A percentile compares a stretch with the other conserved stretches of the same genome.
Conservation (phyloP, 208 protist genomes). For the Leishmania major region DNA sequence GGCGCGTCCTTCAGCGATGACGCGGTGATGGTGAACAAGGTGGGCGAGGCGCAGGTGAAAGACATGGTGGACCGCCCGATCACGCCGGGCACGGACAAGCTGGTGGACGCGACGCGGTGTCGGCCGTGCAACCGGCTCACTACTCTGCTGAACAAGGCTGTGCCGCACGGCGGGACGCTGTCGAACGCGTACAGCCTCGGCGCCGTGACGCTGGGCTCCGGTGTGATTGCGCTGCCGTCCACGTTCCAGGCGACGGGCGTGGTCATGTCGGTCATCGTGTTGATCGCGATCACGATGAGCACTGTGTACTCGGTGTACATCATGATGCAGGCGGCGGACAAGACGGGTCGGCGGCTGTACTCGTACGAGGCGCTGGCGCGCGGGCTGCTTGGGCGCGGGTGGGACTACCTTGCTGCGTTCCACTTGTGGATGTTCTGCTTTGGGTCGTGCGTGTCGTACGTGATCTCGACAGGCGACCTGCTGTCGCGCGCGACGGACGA, state of each 20-base stretch:
- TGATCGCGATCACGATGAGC: constrained; percentile 57
- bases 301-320: constrained; percentile 87
- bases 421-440: constrained; percentile 89
- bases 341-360: constrained; percentile 46
- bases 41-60: background rate
- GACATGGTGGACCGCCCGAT: background rate
- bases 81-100: background rate
- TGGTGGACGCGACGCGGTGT: constrained; percentile 12
- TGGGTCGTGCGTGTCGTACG: constrained; percentile 80
- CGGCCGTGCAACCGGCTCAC: constrained; percentile 38
- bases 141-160: constrained; percentile 42
- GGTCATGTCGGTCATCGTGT: constrained; percentile 47
- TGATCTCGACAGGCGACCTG: constrained; percentile 79
- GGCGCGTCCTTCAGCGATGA: constrained; percentile 4
- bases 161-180: constrained; percentile 73
- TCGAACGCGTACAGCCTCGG: constrained; percentile 79
- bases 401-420: constrained; percentile 75
- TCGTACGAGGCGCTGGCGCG: constrained; percentile 74
- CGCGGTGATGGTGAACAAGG: background rate
- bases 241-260: constrained; percentile 72
- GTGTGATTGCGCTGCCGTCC: constrained; percentile 77
- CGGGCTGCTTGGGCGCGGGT: constrained; percentile 69
- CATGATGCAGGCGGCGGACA: constrained; percentile 71
- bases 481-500: constrained; percentile 48
- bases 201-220: constrained; percentile 75